Percentiles rank a stretch among this genome's conserved stretches.
phyloP scores from a whole-genome alignment of 257 asterid species.

The Craterostigma plantagineum region DNA sequence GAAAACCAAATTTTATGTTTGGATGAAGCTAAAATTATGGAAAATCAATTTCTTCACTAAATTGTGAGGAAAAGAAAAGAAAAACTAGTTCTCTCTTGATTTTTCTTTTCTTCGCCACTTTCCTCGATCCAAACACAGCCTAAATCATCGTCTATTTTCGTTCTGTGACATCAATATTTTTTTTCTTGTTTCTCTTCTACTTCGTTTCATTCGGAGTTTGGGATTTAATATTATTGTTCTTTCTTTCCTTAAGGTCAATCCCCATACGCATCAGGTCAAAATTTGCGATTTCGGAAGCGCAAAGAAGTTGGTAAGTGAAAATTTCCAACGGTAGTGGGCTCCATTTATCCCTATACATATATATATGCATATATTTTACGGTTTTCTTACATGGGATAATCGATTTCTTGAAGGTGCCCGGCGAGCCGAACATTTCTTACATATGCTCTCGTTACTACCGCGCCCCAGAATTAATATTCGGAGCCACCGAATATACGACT shows the following conservation, averaged over 20 bases:
- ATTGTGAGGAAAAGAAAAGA: too few species aligned
- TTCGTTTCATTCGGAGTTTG: too few species aligned
- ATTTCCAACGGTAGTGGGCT: neutral
- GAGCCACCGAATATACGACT: constrained; percentile 79
- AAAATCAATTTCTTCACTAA: too few species aligned
- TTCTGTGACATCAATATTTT: too few species aligned
- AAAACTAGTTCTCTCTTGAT: too few species aligned
- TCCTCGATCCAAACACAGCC: too few species aligned
- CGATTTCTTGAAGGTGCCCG: constrained; percentile 46
- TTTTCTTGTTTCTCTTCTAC: neutral
- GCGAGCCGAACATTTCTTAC: constrained; percentile 83
- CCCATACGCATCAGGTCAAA: constrained; percentile 54
- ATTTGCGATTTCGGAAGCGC: constrained; percentile 72
- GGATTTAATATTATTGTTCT: neutral
- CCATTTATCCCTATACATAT: neutral
- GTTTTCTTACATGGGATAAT: neutral
- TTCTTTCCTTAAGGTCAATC: constrained; percentile 32
- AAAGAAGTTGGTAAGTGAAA: constrained; percentile 40
- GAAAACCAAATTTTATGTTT: too few species aligned
- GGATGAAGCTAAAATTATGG: too few species aligned
- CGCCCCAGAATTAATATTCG: constrained; percentile 89
- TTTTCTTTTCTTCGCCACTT: too few species aligned
- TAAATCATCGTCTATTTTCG: too few species aligned
- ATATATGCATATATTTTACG: too few species aligned
- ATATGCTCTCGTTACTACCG: constrained; percentile 89